Conservation (phyloP, 176 grass and related monocot species). For the Oryza meridionalis region DNA sequence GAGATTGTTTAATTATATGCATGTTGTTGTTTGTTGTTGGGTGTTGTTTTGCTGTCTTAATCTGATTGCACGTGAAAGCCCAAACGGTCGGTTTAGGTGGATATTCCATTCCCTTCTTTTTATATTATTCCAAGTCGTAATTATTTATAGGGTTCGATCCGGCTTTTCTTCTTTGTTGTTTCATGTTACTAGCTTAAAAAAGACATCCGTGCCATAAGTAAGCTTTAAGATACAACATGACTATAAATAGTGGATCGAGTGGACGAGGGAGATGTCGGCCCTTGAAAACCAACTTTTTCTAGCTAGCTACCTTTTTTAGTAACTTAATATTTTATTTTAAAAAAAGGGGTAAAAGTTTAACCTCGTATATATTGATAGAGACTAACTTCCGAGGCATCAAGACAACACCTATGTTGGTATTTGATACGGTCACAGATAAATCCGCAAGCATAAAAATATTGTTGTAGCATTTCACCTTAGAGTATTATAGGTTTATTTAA, state of each 20-base stretch:
- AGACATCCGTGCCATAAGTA: not conserved
- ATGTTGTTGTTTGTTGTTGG: not conserved
- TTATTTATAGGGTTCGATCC: not conserved
- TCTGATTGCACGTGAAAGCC: conserved; percentile 17
- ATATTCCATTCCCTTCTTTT: not conserved
- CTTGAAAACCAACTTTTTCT: not conserved
- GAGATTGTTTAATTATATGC: not conserved
- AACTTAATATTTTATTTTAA: too few relatives aligned
- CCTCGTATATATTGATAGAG: too few relatives aligned
- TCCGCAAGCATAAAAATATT: too few relatives aligned
- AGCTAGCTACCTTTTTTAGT: not conserved
- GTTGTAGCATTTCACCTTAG: too few relatives aligned
- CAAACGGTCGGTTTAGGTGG: conserved; percentile 38
- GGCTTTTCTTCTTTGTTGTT: not conserved
- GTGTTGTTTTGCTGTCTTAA: conserved; percentile 2
- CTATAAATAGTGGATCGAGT: not conserved
- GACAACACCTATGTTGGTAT: too few relatives aligned
- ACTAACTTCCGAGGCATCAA: too few relatives aligned
- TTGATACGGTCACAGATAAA: too few relatives aligned
- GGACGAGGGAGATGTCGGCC: not conserved
- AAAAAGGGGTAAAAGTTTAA: too few relatives aligned
- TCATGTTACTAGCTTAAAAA: not conserved
- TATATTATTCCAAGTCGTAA: not conserved
- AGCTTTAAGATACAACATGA: not conserved
- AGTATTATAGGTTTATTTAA: too few relatives aligned